Percentiles rank a stretch among this genome's conserved stretches.
These are phyloP conservation scores for Sugiyamaella neomexicana DNA, from an alignment of 1,139 yeast genomes.

Conservation along the genomic window DNA sequence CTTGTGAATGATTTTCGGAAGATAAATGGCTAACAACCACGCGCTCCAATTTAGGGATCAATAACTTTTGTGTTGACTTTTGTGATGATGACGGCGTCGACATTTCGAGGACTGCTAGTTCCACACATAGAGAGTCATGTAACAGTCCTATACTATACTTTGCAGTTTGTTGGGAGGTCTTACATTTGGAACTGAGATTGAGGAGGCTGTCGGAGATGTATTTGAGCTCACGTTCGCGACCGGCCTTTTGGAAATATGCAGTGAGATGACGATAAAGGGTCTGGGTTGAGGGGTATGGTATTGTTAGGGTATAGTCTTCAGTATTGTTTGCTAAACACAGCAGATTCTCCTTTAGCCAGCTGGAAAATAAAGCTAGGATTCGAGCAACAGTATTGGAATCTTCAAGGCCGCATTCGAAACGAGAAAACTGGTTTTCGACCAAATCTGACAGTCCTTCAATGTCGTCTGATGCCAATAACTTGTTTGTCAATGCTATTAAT, in stretches of 20 bases:
- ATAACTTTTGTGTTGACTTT: background rate
- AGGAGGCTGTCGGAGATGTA: constrained; percentile 13
- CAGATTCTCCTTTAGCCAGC: constrained; percentile 4
- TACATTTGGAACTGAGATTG: constrained; percentile 9
- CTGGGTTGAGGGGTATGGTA: constrained; percentile 4
- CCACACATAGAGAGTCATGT: constrained; percentile 4
- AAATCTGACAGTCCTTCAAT: background rate
- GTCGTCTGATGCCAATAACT: constrained; percentile 1
- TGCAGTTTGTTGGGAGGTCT: background rate
- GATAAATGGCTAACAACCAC: constrained; percentile 1
- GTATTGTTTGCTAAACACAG: background rate
- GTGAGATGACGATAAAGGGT: constrained; percentile 2
- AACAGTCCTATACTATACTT: background rate
- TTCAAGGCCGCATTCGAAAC: background rate
- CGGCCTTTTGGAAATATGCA: background rate
- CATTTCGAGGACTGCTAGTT: background rate
- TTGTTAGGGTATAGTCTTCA: background rate
- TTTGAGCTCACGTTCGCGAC: constrained; percentile 4
- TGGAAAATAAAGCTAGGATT: constrained; percentile 6
- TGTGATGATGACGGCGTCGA: background rate
- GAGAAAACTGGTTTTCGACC: background rate
- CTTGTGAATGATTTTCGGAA: background rate
- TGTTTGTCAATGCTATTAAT: background rate
- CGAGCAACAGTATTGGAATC: background rate
- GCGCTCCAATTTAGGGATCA: constrained; percentile 8